Conservation (phyloP, 2,329 filamentous ascomycete genomes). For the Alternaria viburni region DNA sequence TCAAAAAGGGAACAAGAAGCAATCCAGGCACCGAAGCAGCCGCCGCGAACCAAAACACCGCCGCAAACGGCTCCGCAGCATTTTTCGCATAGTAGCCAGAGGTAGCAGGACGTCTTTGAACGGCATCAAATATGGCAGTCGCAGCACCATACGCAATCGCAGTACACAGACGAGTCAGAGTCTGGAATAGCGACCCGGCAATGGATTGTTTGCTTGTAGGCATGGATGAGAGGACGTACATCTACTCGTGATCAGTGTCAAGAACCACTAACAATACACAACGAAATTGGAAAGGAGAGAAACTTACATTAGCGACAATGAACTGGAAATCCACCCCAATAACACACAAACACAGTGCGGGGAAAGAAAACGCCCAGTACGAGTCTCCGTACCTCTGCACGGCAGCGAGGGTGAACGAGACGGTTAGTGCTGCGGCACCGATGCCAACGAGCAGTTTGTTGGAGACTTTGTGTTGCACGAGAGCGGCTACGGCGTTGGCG, state of each 20-base stretch:
- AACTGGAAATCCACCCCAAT: constrained; percentile 73
- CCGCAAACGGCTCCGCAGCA: constrained; percentile 57
- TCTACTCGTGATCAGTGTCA: constrained; percentile 48
- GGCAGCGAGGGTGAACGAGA: constrained; percentile 61
- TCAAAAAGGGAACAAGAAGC: constrained; percentile 60
- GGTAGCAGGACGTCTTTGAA: constrained; percentile 35
- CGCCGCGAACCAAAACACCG: constrained; percentile 59
- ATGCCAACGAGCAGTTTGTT: constrained; percentile 68
- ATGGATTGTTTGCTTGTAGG: constrained; percentile 68
- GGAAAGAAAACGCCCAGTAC: constrained; percentile 72
- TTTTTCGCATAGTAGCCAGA: constrained; percentile 53
- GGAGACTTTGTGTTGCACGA: constrained; percentile 67
- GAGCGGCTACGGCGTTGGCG: constrained; percentile 68
- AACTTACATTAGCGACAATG: constrained; percentile 69
- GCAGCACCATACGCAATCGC: constrained; percentile 67
- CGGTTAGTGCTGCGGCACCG: constrained; percentile 54
- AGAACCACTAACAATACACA: not conserved
- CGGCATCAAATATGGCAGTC: constrained; percentile 65
- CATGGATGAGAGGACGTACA: constrained; percentile 73
- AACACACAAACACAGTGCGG: constrained; percentile 65
- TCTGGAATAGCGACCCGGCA: constrained; percentile 72
- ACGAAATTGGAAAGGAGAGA: not conserved
- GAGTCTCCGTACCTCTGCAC: constrained; percentile 61
- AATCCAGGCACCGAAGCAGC: constrained; percentile 54
- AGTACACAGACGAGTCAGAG: constrained; percentile 65